Conservation (phyloP, 441 rosid species). For the Populus hybrid region DNA sequence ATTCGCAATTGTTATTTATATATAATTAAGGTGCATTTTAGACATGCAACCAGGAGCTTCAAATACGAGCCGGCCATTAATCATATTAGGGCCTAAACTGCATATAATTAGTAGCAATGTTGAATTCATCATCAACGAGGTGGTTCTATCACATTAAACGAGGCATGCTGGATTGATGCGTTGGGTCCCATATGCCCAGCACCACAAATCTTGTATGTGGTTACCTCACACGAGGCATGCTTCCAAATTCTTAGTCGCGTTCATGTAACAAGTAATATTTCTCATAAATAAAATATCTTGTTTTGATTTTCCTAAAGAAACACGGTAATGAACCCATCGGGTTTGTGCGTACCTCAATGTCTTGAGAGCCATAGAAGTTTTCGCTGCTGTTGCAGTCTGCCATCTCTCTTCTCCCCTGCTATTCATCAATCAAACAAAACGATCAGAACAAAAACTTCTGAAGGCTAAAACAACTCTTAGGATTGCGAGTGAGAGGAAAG, state of each 20-base stretch:
- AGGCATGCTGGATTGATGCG: background rate
- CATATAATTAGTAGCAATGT: too few relatives aligned
- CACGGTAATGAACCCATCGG: background rate
- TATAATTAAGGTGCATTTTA: background rate
- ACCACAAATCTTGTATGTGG: background rate
- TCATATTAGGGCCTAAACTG: too few relatives aligned
- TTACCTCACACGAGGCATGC: background rate
- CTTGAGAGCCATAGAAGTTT: constrained; percentile 33
- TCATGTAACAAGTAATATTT: too few relatives aligned
- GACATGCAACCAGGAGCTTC: background rate
- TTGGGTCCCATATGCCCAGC: constrained; percentile 1
- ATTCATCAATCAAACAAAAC: background rate
- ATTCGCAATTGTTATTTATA: background rate
- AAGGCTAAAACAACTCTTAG: background rate
- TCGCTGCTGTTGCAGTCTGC: constrained; percentile 47
- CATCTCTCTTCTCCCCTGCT: constrained; percentile 35
- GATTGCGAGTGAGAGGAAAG: background rate
- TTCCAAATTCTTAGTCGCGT: background rate
- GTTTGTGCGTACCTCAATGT: constrained; percentile 38
- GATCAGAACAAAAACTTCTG: background rate
- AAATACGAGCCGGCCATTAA: too few relatives aligned
- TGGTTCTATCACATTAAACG: background rate
- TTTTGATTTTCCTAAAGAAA: background rate
- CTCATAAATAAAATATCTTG: background rate
- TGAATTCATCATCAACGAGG: background rate